phyloP scores from a whole-genome alignment of 495 filamentous ascomycete species.

The Penicillium samsonianum region DNA sequence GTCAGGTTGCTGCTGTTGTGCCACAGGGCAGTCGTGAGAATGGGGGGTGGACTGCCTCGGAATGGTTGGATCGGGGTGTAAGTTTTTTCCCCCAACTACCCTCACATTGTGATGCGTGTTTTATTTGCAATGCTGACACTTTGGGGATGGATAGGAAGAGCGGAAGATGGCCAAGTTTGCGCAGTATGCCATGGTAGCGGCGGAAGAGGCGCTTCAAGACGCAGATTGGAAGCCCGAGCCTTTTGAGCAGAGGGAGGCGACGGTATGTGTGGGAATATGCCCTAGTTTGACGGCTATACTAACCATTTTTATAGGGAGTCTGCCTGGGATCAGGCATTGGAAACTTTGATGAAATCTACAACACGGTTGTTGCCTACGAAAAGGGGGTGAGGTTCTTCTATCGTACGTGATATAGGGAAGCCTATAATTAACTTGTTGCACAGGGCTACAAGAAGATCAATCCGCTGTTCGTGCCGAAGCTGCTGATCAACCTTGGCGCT shows the following conservation, averaged over 20 bases:
- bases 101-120: conserved; percentile 4
- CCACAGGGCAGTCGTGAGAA: conserved; percentile 58
- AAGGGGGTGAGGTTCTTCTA: conserved; percentile 58
- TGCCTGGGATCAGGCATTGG: conserved; percentile 97
- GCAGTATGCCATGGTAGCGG: conserved; percentile 86
- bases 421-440: conserved; percentile 4
- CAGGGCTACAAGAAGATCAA: conserved; percentile 91
- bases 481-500: conserved; percentile 91
- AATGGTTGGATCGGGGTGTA: conserved; percentile 70
- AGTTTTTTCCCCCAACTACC: neutral
- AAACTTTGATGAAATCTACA: conserved; percentile 84
- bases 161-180: conserved; percentile 89
- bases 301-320: conserved; percentile 58
- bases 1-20: conserved; percentile 81
- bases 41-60: conserved; percentile 70
- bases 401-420: neutral
- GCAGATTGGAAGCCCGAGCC: conserved; percentile 72
- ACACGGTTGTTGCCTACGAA: conserved; percentile 74
- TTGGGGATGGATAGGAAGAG: conserved; percentile 54
- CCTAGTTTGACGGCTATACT: conserved; percentile 3
- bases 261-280: conserved; percentile 47
- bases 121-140: conserved; percentile 10
- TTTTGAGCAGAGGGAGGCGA: conserved; percentile 63
- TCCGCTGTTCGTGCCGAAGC: conserved; percentile 85
- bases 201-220: conserved; percentile 84